A percentile compares a stretch with the other conserved stretches of the same genome.
phyloP scores from a whole-genome alignment of 805 yeast species.

The Teunomyces kruisii region DNA sequence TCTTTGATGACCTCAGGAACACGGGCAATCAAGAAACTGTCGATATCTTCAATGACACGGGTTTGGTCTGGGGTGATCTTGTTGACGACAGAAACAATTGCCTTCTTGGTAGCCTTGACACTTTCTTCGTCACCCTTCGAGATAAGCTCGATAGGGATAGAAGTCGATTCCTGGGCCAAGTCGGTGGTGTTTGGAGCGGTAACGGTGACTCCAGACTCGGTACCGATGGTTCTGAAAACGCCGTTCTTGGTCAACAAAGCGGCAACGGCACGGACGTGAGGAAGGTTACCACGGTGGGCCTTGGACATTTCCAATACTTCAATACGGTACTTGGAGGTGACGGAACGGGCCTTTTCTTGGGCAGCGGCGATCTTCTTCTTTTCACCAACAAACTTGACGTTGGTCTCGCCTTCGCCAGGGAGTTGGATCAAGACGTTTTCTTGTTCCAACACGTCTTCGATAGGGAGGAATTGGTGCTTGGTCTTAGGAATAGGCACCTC shows the following conservation, averaged over 20 bases:
- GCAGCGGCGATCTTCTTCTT: conserved; percentile 57
- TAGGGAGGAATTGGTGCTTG: conserved; percentile 69
- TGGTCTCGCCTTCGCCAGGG: conserved; percentile 49
- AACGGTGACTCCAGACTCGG: conserved; percentile 34
- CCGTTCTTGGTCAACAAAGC: conserved; percentile 59
- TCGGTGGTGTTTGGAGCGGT: conserved; percentile 37
- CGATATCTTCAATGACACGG: conserved; percentile 60
- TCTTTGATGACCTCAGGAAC: conserved; percentile 42
- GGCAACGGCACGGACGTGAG: conserved; percentile 76
- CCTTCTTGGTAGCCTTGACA: conserved; percentile 63
- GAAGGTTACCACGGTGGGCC: conserved; percentile 79
- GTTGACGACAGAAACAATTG: conserved; percentile 73
- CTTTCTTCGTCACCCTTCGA: conserved; percentile 48
- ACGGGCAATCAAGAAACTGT: conserved; percentile 53
- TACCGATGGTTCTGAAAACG: conserved; percentile 42
- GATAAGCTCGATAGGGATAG: conserved; percentile 63
- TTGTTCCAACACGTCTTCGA: conserved; percentile 50
- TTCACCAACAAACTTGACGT: conserved; percentile 66
- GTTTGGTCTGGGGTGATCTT: conserved; percentile 67
- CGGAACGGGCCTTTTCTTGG: conserved; percentile 55
- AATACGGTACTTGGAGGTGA: conserved; percentile 58
- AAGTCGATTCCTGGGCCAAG: conserved; percentile 41
- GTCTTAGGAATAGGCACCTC: conserved; percentile 63
- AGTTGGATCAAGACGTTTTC: conserved; percentile 57
- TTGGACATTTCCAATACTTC: conserved; percentile 78